Evolutionary conservation across 805 yeast species (phyloP), one percentile per base, ranked within the genome.

Genomic region (Brettanomyces naardenensis): DNA sequence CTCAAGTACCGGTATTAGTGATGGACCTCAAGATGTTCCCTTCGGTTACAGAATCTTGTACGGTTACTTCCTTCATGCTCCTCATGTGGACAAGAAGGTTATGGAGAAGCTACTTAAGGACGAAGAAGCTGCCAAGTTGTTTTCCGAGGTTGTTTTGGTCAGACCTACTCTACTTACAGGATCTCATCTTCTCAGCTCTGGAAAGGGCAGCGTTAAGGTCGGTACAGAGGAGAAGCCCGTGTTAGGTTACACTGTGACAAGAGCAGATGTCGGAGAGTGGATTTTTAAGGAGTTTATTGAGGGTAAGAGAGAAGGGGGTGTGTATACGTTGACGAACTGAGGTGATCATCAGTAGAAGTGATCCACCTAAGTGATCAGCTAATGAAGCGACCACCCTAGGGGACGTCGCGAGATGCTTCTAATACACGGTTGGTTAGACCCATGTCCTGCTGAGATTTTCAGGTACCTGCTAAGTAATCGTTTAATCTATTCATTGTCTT

Each of bases 221-320:
- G 36, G 36, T n/a, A 33, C 36, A 13, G 36, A 33, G 6, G 13
- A 13, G n/a, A 22, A 23, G 20, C 36, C 36, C n/a, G 14, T 23
- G 10, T 5, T 13, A 13, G 36, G 36, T 15, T 33, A 33, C 29
- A 6, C 20, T 11, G 20, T 33, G 13, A 18, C 28, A 7, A 33
- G 36, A 22, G 28, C 29, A 6, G 29, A 33, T 23, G 36, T 33
- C 5, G 36, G 36, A 33, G 29, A 23, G 5, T 33, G 36, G 36
- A 23, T 23, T n/a, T 33, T n/a, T 14, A 19, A 33, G 7, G 23
- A 15, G 14, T 33, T 22, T 23, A 25, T 33, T 19, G 36, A 21
- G 21, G 11, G 7, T 23, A 7, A 7, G 7, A 23, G 11, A 11
- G 26, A 11, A 9, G 10, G 11, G 10, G 7, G 10, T 11, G 26